Base-by-base conservation (phyloP, 352 stramenopile species). In the Peronospora farinosa region DNA sequence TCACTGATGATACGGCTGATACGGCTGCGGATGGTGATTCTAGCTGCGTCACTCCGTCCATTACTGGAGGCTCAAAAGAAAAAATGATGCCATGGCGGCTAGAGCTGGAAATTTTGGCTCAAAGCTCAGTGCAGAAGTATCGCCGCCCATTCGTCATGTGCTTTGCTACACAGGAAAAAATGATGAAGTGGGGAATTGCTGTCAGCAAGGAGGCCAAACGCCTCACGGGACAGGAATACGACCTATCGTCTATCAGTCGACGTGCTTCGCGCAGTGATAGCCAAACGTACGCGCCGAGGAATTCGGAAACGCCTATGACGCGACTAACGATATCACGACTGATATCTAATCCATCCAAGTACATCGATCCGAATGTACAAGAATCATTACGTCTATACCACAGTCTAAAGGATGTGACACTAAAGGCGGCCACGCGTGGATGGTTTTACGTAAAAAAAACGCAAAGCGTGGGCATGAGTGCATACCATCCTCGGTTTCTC, bases 371-470 rank as follows among this genome's bases (percentile, higher is more conserved):
- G 1, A 68, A 75, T 7, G 65, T 88, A 1, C 40, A 67, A 12
- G 52, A 64, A 16, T 74, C 63, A 0, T 74, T 75, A 1, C 66
- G 66, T 2, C 39, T 92, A 16, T 86, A 78, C 43, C 81, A 75
- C 17, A 88, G 77, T 46, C 41, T 92, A 13, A 92, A 89, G 47
- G 81, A 92, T 47, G 78, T 88, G 8, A 82, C 72, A 16, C 46
- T 67, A 8, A 84, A 85, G 42, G 75, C 70, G 0, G 78, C 74
- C 7, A 78, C 69, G 5, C 72, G 78, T 41, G 81, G 84, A 6
- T 95, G 84, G 84, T 92, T 95, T 35, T 89, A 89, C 39, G 68
- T 92, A 2, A 91, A 89, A 52, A 80, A 84, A 15, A 79, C 84
- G 9, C 65, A 68, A 0, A 69, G 66, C n/a, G 57, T 69, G 0